Percentiles rank a stretch among this genome's conserved stretches.
Conservation (phyloP, 225 moss, liverwort and hornwort species). For the Neckera pumila region DNA sequence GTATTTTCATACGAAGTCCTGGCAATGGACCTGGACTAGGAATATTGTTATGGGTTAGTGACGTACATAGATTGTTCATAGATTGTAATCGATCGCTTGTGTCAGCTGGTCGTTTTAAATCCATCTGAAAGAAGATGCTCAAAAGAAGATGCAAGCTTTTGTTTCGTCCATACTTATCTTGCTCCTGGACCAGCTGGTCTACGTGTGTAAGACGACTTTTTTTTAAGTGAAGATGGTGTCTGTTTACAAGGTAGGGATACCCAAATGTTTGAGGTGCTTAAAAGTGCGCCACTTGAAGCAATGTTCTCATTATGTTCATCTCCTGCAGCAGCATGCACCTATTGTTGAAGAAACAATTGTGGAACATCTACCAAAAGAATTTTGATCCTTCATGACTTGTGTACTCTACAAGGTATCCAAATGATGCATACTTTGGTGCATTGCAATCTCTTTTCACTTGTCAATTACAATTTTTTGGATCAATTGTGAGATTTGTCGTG, state of each 20-base stretch:
- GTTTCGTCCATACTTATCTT: neutral
- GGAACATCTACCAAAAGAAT: neutral
- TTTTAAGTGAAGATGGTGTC: neutral
- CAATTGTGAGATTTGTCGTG: accelerated
- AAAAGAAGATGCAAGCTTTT: neutral
- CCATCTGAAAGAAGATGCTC: neutral
- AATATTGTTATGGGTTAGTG: neutral
- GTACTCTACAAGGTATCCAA: neutral
- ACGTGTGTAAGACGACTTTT: neutral
- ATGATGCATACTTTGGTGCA: neutral
- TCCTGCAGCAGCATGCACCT: neutral
- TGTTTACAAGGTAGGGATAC: neutral
- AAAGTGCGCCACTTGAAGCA: neutral
- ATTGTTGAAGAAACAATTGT: neutral
- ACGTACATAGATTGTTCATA: neutral
- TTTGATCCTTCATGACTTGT: neutral
- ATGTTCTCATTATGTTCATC: neutral
- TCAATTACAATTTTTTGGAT: neutral
- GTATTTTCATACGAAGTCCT: neutral
- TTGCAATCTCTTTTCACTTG: neutral
- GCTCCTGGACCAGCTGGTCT: neutral
- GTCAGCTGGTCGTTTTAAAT: neutral
- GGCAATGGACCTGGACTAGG: neutral
- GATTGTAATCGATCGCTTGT: neutral
- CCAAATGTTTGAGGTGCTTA: neutral